A percentile compares a stretch with the other conserved stretches of the same genome.
Conservation (phyloP, 108 stramenopile species). For the Skeletonema potamos region DNA sequence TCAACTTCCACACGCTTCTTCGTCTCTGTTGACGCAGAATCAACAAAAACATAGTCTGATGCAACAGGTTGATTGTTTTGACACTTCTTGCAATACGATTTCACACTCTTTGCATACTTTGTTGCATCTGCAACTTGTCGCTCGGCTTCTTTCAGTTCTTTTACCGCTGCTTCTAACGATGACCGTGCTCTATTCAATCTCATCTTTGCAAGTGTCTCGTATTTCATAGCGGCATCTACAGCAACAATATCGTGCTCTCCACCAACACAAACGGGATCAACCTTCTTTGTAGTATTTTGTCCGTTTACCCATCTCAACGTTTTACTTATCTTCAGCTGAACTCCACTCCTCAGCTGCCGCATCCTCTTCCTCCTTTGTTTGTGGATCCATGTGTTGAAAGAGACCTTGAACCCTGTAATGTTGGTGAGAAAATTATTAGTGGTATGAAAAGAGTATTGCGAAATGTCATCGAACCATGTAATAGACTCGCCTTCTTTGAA, state of each 20-base stretch:
- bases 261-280: not conserved
- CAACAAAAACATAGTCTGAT: conserved; percentile 20
- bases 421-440: not conserved
- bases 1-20: not conserved
- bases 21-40: not conserved
- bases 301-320: conserved; percentile 7
- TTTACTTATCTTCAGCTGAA: conserved; percentile 20
- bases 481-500: not conserved
- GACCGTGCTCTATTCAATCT: conserved; percentile 17
- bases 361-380: conserved; percentile 3
- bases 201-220: conserved; percentile 15
- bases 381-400: conserved; percentile 1
- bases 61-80: not conserved
- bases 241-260: not conserved
- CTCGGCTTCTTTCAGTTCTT: conserved; percentile 32
- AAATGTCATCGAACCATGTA: not conserved
- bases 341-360: not conserved
- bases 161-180: conserved; percentile 10
- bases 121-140: conserved; percentile 20
- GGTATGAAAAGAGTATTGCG: not conserved
- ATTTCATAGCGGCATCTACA: conserved; percentile 21
- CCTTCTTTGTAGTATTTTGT: not conserved
- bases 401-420: conserved; percentile 9
- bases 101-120: conserved; percentile 9
- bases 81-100: conserved; percentile 9